These are phyloP conservation scores for Solanum etuberosum DNA, from an alignment of 257 asterid genomes.

Conservation along the genomic window DNA sequence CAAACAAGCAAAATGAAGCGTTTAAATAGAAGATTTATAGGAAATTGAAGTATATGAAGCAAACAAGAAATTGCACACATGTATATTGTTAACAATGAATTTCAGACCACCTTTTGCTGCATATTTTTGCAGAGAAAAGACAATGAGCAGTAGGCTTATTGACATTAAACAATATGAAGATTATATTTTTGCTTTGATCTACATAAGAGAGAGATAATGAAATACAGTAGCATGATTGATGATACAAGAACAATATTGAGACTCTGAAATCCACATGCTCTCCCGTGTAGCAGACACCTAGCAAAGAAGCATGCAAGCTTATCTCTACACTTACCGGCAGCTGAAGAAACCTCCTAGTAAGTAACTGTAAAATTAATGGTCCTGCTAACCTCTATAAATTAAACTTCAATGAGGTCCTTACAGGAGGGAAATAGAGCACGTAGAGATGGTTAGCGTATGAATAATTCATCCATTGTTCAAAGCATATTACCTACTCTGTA, in stretches of 20 bases:
- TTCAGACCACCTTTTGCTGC: too few species aligned
- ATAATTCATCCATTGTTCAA: not conserved
- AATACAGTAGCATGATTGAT: not conserved
- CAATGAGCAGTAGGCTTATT: too few species aligned
- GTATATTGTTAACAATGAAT: too few species aligned
- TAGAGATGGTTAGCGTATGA: too few species aligned
- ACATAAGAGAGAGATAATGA: not conserved
- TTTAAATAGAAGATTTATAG: too few species aligned
- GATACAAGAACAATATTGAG: not conserved
- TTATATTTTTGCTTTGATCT: conserved; percentile 12
- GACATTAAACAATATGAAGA: too few species aligned
- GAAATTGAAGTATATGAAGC: too few species aligned
- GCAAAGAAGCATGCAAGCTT: not conserved
- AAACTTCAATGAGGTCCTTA: not conserved
- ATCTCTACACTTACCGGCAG: not conserved
- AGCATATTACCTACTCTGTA: not conserved
- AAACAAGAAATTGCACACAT: too few species aligned
- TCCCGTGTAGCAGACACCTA: not conserved
- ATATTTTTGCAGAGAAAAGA: too few species aligned
- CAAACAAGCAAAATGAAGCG: too few species aligned
- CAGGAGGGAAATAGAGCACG: conserved; percentile 48
- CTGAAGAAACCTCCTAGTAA: not conserved
- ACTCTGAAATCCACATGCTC: not conserved
- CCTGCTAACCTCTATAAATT: not conserved
- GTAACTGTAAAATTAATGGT: not conserved